Percentiles rank a stretch among this genome's conserved stretches.
phyloP scores from a whole-genome alignment of 2,329 filamentous ascomycete genomes.

The Epichloe amarillans region DNA sequence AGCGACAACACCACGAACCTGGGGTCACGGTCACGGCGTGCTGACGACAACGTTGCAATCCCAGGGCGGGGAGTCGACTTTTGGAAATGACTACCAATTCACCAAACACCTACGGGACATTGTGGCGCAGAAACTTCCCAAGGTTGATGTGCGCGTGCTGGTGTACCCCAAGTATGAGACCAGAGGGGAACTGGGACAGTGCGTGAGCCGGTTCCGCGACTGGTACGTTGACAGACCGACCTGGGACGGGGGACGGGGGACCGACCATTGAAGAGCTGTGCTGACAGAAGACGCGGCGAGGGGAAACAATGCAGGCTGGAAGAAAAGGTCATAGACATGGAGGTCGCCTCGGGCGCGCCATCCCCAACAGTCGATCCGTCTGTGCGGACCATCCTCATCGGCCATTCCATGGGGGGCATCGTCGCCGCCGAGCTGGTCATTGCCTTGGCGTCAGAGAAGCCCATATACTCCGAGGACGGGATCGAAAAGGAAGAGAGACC shows the following conservation, averaged over 20 bases:
- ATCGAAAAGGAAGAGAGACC: constrained; percentile 19
- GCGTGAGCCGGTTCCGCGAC: constrained; percentile 60
- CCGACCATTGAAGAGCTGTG: too few species aligned
- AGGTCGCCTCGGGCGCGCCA: constrained; percentile 67
- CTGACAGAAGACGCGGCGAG: too few species aligned
- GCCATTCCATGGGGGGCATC: constrained; percentile 88
- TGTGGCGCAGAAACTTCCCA: constrained; percentile 52
- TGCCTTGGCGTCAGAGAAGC: constrained; percentile 46
- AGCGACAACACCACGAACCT: too few species aligned
- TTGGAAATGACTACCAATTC: constrained; percentile 51
- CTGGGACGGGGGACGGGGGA: too few species aligned
- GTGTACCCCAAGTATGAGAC: constrained; percentile 78
- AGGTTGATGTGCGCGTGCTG: constrained; percentile 50
- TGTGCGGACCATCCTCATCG: constrained; percentile 68
- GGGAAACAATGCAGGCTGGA: constrained; percentile 47
- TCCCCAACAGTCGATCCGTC: constrained; percentile 79
- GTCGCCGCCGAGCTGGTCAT: constrained; percentile 83
- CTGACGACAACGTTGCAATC: not conserved
- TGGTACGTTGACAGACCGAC: constrained; percentile 36
- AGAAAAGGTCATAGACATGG: constrained; percentile 86
- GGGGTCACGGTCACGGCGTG: too few species aligned
- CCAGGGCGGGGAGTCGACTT: constrained; percentile 66
- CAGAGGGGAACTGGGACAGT: constrained; percentile 59
- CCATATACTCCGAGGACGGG: constrained; percentile 35
- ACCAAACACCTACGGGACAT: constrained; percentile 56